Evolutionary conservation across 176 grass and related monocot species (phyloP).

Genomic region (Hordeum marinum): DNA sequence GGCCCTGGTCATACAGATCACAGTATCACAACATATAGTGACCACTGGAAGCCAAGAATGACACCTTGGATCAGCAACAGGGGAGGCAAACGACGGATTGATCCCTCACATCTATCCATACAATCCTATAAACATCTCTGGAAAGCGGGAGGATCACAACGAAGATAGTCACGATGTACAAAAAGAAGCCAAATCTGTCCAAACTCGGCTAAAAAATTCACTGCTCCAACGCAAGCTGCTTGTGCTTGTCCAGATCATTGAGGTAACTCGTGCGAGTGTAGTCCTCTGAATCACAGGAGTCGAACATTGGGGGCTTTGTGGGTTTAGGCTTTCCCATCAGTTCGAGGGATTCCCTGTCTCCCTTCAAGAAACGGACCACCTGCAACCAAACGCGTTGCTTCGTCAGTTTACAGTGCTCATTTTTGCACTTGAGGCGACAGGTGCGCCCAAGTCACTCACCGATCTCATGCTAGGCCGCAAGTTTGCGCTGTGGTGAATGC

Average conservation of each 20-base stretch:
- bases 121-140: constrained; percentile 23
- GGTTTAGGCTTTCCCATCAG: constrained; percentile 47
- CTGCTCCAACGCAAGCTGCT: constrained; percentile 93
- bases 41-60: constrained; percentile 10
- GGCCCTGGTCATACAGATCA: constrained; percentile 1
- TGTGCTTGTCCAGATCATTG: constrained; percentile 86
- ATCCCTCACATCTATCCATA: constrained; percentile 48
- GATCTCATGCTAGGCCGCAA: constrained; percentile 75
- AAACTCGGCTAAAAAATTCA: constrained; percentile 3
- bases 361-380: constrained; percentile 72
- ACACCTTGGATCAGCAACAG: constrained; percentile 33
- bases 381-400: constrained; percentile 17
- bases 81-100: constrained; percentile 17
- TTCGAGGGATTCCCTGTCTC: constrained; percentile 53
- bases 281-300: constrained; percentile 76
- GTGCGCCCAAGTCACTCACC: constrained; percentile 30
- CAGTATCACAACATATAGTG: not conserved
- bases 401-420: not conserved
- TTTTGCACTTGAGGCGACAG: not conserved
- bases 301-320: constrained; percentile 48
- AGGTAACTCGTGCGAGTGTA: constrained; percentile 85
- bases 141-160: constrained; percentile 39
- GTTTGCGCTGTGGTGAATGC: constrained; percentile 85
- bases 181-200: constrained; percentile 24
- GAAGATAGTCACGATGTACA: constrained; percentile 36